A percentile compares a stretch with the other conserved stretches of the same genome.
phyloP scores from a whole-genome alignment of 73 alveolate genomes.

The Uronychia setigera region DNA sequence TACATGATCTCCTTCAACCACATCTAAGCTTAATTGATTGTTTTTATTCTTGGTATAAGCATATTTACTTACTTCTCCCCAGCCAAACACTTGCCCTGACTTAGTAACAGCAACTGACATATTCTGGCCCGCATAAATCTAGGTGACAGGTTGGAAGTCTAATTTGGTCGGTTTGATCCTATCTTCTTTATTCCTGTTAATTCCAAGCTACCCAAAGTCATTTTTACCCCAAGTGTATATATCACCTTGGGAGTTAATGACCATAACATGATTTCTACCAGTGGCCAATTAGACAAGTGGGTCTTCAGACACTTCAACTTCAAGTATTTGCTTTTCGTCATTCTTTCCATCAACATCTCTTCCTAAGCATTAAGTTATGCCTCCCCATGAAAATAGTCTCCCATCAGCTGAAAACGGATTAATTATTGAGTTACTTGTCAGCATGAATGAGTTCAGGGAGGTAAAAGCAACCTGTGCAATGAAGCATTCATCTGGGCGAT shows the following conservation, averaged over 20 bases:
- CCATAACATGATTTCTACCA: conserved; percentile 78
- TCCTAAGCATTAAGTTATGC: conserved; percentile 60
- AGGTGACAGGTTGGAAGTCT: conserved; percentile 10
- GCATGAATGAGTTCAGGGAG: conserved; percentile 37
- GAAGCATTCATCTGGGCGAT: conserved; percentile 34
- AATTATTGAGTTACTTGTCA: conserved; percentile 13
- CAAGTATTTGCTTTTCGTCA: conserved; percentile 50
- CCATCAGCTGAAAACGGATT: conserved; percentile 34
- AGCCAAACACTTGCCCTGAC: conserved; percentile 48
- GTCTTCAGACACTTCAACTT: conserved; percentile 24
- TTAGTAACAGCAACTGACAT: conserved; percentile 63
- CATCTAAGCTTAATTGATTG: background rate
- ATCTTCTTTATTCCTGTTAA: conserved; percentile 1
- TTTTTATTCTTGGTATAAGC: background rate
- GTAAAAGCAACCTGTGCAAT: conserved; percentile 53
- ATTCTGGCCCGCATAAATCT: conserved; percentile 60
- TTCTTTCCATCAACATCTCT: conserved; percentile 30
- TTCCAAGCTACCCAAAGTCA: conserved; percentile 79
- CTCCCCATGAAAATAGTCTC: conserved; percentile 69
- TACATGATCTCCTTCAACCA: background rate
- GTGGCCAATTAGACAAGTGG: conserved; percentile 48
- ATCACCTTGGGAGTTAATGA: conserved; percentile 68
- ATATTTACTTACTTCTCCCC: conserved; percentile 59
- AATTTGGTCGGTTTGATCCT: background rate
- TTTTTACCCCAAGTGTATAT: conserved; percentile 83